Evolutionary conservation across 768 basidiomycete genomes (phyloP).

Genomic region (Boletales sp.): DNA sequence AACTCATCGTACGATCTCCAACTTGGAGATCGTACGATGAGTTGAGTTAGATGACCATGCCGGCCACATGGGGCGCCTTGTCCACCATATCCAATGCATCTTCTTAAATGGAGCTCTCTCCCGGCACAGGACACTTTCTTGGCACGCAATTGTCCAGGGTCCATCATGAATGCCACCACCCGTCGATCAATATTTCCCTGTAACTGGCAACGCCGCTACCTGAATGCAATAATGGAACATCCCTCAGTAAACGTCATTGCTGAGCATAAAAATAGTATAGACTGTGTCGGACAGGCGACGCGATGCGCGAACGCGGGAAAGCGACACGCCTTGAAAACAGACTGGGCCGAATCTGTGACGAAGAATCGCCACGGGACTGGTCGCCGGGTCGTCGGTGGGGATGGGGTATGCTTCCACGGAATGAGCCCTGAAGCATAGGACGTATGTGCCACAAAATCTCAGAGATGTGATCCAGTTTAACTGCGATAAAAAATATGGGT

Average conservation of each 20-base stretch:
- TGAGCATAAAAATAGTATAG: slow-evolving; percentile 39
- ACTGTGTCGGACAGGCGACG: slow-evolving; percentile 34
- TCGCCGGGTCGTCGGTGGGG: slow-evolving; percentile 8
- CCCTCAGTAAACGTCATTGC: slow-evolving; percentile 41
- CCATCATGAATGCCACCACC: slow-evolving; percentile 22
- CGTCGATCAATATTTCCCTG: slow-evolving; percentile 14
- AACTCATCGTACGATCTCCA: too few relatives aligned
- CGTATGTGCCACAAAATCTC: slow-evolving; percentile 43
- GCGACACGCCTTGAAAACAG: slow-evolving; percentile 37
- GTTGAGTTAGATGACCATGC: slow-evolving; percentile 13
- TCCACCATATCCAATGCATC: neutral
- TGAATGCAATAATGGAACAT: slow-evolving; percentile 47
- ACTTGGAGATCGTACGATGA: slow-evolving; percentile 30
- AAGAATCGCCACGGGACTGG: slow-evolving; percentile 13
- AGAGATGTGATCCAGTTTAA: slow-evolving; percentile 43
- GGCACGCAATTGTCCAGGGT: slow-evolving; percentile 6
- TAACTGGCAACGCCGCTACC: slow-evolving; percentile 21
- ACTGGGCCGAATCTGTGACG: slow-evolving; percentile 23
- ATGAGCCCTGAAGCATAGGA: slow-evolving; percentile 51
- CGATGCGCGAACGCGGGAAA: slow-evolving; percentile 39
- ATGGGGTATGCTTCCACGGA: slow-evolving; percentile 43
- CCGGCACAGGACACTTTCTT: neutral
- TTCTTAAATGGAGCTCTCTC: neutral
- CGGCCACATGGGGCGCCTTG: slow-evolving; percentile 6
- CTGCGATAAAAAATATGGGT: slow-evolving; percentile 20